Evolutionary conservation across 78 protist species (phyloP).

Genomic region (Dictyostelium brefeldianum): DNA sequence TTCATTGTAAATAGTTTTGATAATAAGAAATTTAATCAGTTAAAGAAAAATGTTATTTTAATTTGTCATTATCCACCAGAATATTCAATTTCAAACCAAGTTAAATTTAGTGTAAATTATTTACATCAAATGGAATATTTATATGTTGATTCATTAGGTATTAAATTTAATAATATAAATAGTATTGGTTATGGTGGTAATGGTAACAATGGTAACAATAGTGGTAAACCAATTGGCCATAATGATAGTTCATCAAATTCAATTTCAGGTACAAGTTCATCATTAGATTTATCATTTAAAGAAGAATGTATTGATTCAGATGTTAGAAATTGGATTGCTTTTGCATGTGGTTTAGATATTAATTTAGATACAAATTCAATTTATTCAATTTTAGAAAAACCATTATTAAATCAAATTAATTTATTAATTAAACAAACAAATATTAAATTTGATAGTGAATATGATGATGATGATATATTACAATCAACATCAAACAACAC

Average conservation of each 20-base stretch:
- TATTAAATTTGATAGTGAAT: conserved; percentile 1
- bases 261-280: neutral
- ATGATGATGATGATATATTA: neutral
- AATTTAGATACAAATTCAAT: conserved; percentile 26
- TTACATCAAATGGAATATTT: conserved; percentile 21
- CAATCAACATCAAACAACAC: neutral
- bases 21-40: neutral
- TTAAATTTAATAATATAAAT: conserved; percentile 1
- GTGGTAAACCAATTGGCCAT: neutral
- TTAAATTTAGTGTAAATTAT: conserved; percentile 20
- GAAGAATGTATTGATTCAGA: conserved; percentile 17
- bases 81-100: conserved; percentile 23
- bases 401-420: conserved; percentile 14
- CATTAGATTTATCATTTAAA: neutral
- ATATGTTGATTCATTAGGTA: conserved; percentile 48
- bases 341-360: conserved; percentile 36
- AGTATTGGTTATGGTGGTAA: neutral
- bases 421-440: neutral
- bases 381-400: conserved; percentile 7
- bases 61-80: conserved; percentile 34
- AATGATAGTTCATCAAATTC: neutral
- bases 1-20: neutral
- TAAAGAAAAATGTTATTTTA: neutral
- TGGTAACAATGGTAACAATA: neutral
- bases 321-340: conserved; percentile 35